Base-by-base conservation (phyloP, 1,284 basidiomycete genomes). In the Coriolopsis trogii region DNA sequence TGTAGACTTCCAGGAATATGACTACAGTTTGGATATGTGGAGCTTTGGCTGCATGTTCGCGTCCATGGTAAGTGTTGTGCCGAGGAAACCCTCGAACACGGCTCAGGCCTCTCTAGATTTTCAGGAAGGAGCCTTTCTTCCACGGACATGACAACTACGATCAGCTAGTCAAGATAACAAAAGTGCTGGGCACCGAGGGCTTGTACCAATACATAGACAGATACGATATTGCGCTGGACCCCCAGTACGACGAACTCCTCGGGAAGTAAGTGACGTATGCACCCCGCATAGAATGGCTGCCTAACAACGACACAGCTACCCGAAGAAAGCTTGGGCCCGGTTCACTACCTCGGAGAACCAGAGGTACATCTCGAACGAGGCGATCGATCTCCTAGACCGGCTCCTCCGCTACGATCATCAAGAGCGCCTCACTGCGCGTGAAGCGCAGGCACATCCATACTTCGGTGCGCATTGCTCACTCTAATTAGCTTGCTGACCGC, bases 101-200 rank as follows among this genome's bases (percentile, higher is more conserved):
- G 21, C 39, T 50, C 48, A 53, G 34, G 28, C 33, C 42, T 31
- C 46, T 39, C 45, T 63, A 96, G 93, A 99, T 99, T 68, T 98
- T 99, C 84, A 86, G 96, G 62, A 98, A 98, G 73, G 96, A 99
- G 68, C 96, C 96, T 12, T 97, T 99, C 78, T 99, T 99, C 84
- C 96, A 99, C 67, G 96, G 96, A 12, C 95, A 98, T 69, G 95
- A 98, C 73, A 99, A 99, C 72, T 97, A 96, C 68, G 97, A 99
- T 73, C 96, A 99, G 69, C 78, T 99, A 42, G 96, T 98, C 66
- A 98, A 98, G 77, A 99, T 99, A 60, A 89, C 94, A 52, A 98
- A 98, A 73, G 95, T 99, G 41, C 81, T 99, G 46, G 96, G 96
- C 18, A 98, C 96, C 5, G 96, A 98, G 63, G 95, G 95, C 65